Base-by-base conservation (phyloP, 257 asterid species). In the Solanum rostratum region DNA sequence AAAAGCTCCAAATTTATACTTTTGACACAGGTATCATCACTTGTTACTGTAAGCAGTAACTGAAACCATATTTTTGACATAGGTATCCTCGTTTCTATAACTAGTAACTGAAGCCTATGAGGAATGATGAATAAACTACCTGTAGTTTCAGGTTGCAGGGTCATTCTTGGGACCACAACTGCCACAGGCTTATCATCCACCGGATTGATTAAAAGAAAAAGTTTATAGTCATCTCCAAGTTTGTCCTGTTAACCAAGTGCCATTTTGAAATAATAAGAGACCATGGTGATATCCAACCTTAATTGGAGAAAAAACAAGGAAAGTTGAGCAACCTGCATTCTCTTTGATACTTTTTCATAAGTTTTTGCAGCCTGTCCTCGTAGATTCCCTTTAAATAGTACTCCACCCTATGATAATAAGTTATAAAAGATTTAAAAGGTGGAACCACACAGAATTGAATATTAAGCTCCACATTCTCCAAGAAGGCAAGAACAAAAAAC, bases 151-250 rank as follows among this genome's bases (percentile, higher is more conserved):
- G 98, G 97, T 84, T 95, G 99, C 91, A 96, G 85, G 85, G 98
- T 93, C 88, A 83, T 91, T 89, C 84, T 90, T 29, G 99, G 99
- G 74, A 96, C 97, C 86, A 96, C 99, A 90, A 96, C 99, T 24
- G 98, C 99, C 46, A 96, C 94, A 84, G 99, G 98, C 87, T 93
- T 92, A 91, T 96, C 98, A 87, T 95, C 99, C 91, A 93, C 98
- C 2, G 99, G 99, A 88, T 95, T 95, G 82, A 90, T 85, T 84
- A 96, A 90, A 88, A 96, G 98, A 90, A 96, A 96, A 81, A 95
- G 82, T 90, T 91, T 95, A 88, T 90, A 96, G 54, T 76, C 87
- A 88, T 92, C 98, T 87, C 97, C 99, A 84, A 96, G 94, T 88
- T 85, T 95, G 90, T 92, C 97, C 99, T 95, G 97, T 63, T 89